These are phyloP conservation scores for Dactylella cylindrospora DNA, from an alignment of 2,329 filamentous ascomycete species.

Conservation along the genomic window DNA sequence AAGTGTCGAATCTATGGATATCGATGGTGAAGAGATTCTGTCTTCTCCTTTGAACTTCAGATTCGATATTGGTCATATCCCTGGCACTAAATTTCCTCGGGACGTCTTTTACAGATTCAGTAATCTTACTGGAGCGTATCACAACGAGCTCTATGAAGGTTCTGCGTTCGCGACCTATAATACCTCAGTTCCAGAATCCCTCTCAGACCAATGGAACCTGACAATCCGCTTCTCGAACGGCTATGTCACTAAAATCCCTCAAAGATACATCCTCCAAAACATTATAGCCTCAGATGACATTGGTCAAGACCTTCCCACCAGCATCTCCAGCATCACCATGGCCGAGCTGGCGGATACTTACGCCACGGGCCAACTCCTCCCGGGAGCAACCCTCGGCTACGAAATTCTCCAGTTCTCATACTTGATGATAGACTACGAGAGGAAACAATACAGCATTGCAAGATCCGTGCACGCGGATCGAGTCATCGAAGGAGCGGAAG, in stretches of 20 bases:
- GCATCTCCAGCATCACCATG: slow-evolving; percentile 1
- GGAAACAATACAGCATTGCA: slow-evolving; percentile 17
- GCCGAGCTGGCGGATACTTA: background rate
- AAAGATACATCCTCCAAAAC: slow-evolving; percentile 5
- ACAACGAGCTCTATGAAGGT: slow-evolving; percentile 3
- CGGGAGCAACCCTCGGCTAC: slow-evolving; percentile 3
- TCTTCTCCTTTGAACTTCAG: slow-evolving; percentile 9
- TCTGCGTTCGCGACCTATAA: slow-evolving; percentile 8
- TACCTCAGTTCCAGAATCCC: background rate
- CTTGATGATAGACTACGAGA: slow-evolving; percentile 11
- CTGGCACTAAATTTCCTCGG: slow-evolving; percentile 3
- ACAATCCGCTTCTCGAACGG: slow-evolving; percentile 18
- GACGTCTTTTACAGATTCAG: slow-evolving; percentile 6
- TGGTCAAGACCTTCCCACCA: background rate
- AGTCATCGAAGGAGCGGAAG: background rate
- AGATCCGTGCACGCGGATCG: slow-evolving; percentile 3
- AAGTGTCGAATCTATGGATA: slow-evolving; percentile 10
- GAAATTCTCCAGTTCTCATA: slow-evolving; percentile 10
- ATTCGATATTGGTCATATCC: slow-evolving; percentile 7
- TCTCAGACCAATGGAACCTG: slow-evolving; percentile 9
- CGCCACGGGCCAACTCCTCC: background rate
- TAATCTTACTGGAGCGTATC: slow-evolving; percentile 4
- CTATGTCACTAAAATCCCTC: slow-evolving; percentile 9
- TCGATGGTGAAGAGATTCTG: slow-evolving; percentile 16
- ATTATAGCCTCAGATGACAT: background rate